Percentiles rank a stretch among this genome's conserved stretches.
These are phyloP conservation scores for Fusarium aywerte DNA, from an alignment of 2,329 filamentous ascomycete genomes.

Conservation along the genomic window DNA sequence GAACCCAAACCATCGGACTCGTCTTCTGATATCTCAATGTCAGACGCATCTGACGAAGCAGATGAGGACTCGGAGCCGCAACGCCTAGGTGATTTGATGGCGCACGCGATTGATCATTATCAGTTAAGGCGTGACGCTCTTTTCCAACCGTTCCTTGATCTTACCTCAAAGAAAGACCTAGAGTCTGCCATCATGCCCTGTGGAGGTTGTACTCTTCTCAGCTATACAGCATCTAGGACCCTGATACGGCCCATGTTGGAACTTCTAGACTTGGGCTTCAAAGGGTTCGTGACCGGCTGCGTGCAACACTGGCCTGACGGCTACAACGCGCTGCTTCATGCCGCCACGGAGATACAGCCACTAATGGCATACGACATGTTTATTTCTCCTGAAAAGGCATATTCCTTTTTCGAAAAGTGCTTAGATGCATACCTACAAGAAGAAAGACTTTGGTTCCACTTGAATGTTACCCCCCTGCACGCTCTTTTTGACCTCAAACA, in stretches of 20 bases:
- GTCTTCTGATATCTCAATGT: not conserved
- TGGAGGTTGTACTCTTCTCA: conserved; percentile 41
- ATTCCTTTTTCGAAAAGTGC: conserved; percentile 27
- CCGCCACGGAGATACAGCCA: conserved; percentile 22
- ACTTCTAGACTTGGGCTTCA: conserved; percentile 34
- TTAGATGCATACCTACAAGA: conserved; percentile 37
- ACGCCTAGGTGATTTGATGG: conserved; percentile 29
- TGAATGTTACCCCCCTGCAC: conserved; percentile 28
- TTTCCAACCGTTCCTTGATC: conserved; percentile 26
- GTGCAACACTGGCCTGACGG: conserved; percentile 37
- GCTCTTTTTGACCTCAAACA: conserved; percentile 29
- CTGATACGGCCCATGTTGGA: conserved; percentile 29
- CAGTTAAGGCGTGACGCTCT: conserved; percentile 1
- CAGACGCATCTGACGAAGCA: not conserved
- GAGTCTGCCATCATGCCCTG: conserved; percentile 38
- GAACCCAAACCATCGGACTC: not conserved
- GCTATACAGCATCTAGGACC: conserved; percentile 23
- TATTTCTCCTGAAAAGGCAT: conserved; percentile 9
- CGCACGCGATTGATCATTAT: conserved; percentile 25
- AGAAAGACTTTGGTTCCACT: conserved; percentile 36
- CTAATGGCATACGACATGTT: conserved; percentile 29
- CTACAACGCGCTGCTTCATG: conserved; percentile 38
- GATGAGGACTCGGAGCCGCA: not conserved
- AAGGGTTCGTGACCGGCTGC: conserved; percentile 35
- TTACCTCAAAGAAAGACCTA: conserved; percentile 30